Evolutionary conservation across 163 green algal species (phyloP), one percentile per base, ranked within the genome.

Genomic region (Trebouxiophyceae sp.): DNA sequence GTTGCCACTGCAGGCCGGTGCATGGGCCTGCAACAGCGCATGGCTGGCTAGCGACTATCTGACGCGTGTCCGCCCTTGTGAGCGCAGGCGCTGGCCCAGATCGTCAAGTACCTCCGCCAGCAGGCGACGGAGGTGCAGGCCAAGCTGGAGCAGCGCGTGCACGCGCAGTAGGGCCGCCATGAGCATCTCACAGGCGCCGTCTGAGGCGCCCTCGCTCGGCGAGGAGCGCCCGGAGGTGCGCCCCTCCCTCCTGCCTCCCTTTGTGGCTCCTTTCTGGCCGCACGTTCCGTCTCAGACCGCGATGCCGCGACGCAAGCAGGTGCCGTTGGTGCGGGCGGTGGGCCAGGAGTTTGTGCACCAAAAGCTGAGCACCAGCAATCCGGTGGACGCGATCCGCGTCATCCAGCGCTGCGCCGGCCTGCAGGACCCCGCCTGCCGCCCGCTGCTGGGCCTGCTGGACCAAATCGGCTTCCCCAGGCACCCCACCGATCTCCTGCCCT

Each of bases 361-460:
- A 16, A 63, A 63, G 65, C 64, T 77, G 57, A 64, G 28, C 24
- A 63, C 60, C 33, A 68, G 63, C 45, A 56, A 86, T 71, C 65
- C 76, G 1, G 60, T 61, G 12, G 66, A 66, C 4, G 72, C 68
- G 24, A 71, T 84, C 26, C 63, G 66, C 44, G 72, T 81, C 24
- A 81, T 95, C 65, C 79, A 89, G 63, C 7, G 29, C 0, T 65
- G 69, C 6, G 71, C 71, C 32, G 74, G 67, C 22, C 63, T 90
- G 55, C 45, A 60, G 24, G 76, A 86, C 58, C 69, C 72, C 4
- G 58, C 84, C 44, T 89, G 82, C 66, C 29, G 27, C 8, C 82
- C 86, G 7, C 68, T 93, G 56, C 73, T 95, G 23, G 73, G 76
- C 0, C 79, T 95, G 58, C 74, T 91, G 0, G 87, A 93, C 71